phyloP scores from a whole-genome alignment of 2,329 filamentous ascomycete species.

The Arthrinium phaeospermum region DNA sequence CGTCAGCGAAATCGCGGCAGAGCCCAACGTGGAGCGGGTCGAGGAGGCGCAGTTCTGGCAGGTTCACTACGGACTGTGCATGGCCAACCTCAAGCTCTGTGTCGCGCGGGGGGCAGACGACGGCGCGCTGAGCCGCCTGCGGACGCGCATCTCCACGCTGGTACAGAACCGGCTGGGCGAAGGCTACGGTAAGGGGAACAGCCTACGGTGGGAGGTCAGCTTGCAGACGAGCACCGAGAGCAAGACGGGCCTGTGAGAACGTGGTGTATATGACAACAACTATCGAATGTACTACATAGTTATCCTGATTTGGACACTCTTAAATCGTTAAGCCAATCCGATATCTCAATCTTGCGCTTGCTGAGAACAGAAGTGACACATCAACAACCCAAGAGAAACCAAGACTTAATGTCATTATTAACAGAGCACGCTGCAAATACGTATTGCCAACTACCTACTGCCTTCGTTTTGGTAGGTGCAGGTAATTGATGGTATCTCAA shows the following conservation, averaged over 20 bases:
- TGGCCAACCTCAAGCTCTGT: conserved; percentile 88
- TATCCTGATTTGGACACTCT: neutral
- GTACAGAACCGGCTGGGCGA: conserved; percentile 87
- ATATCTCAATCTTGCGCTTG: neutral
- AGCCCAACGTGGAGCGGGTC: conserved; percentile 75
- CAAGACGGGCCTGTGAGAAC: neutral
- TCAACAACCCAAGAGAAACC: neutral
- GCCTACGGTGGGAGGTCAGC: conserved; percentile 91
- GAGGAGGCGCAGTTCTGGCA: conserved; percentile 98
- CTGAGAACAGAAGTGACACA: neutral
- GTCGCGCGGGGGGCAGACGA: conserved; percentile 71
- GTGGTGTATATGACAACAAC: neutral
- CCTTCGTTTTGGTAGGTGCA: too few relatives aligned
- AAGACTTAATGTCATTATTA: neutral
- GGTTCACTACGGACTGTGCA: conserved; percentile 94
- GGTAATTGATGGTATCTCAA: neutral
- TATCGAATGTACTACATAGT: neutral
- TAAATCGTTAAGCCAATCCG: neutral
- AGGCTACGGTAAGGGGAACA: conserved; percentile 80
- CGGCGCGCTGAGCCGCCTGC: conserved; percentile 72
- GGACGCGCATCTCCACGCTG: conserved; percentile 76
- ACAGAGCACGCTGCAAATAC: neutral
- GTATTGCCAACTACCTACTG: neutral
- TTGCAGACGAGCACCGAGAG: conserved; percentile 68
- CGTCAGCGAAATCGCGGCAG: conserved; percentile 83